These are phyloP conservation scores for Madurella mycetomatis DNA, from an alignment of 2,329 filamentous ascomycete species.

Conservation along the genomic window DNA sequence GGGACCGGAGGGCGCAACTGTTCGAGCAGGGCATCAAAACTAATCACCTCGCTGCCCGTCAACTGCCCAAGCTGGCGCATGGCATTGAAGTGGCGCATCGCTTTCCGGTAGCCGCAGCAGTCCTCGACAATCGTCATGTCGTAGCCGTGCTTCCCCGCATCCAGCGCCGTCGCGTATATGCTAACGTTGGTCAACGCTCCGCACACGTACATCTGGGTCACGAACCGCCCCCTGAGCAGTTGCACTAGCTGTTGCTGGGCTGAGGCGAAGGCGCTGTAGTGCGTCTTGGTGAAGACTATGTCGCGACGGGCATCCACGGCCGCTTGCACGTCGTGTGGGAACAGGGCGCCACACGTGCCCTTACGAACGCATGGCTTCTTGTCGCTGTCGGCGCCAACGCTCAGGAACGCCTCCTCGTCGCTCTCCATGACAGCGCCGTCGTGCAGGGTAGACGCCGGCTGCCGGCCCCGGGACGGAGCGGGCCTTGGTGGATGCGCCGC, in stretches of 20 bases:
- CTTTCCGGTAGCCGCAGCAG: conserved; percentile 76
- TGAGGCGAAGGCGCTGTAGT: conserved; percentile 83
- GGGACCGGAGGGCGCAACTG: conserved; percentile 23
- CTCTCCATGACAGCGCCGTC: conserved; percentile 38
- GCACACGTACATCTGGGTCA: conserved; percentile 85
- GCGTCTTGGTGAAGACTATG: conserved; percentile 59
- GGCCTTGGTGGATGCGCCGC: conserved; percentile 22
- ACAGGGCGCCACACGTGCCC: conserved; percentile 42
- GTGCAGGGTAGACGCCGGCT: conserved; percentile 25
- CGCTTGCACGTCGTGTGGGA: conserved; percentile 40
- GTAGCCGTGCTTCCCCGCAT: conserved; percentile 83
- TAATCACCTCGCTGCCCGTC: conserved; percentile 66
- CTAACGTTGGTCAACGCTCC: conserved; percentile 84
- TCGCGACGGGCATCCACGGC: conserved; percentile 45
- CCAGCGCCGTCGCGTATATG: conserved; percentile 85
- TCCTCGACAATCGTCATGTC: conserved; percentile 84
- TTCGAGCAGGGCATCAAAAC: conserved; percentile 54
- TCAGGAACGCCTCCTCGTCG: conserved; percentile 37
- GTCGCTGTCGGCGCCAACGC: conserved; percentile 24
- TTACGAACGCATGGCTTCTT: conserved; percentile 41
- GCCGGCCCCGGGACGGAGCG: conserved; percentile 18
- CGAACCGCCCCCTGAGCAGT: conserved; percentile 75
- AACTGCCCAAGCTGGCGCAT: conserved; percentile 67
- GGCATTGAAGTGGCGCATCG: conserved; percentile 64
- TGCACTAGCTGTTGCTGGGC: conserved; percentile 64